phyloP scores from a whole-genome alignment of 1,284 basidiomycete genomes.

The Anthracocystis walkeri region DNA sequence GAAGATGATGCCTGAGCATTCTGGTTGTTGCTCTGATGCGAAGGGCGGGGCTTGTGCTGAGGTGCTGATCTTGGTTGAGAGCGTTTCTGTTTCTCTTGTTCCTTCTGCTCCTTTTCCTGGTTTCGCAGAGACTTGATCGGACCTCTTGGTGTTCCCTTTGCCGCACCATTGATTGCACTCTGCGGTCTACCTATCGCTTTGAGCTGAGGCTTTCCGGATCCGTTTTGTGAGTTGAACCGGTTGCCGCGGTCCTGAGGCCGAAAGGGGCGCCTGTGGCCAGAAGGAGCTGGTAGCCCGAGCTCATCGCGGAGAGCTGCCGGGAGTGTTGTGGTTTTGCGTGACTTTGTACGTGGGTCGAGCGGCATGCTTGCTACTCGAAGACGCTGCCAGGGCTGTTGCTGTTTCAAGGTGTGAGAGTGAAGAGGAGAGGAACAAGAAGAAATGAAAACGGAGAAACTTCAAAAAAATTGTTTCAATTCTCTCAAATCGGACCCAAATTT shows the following conservation, averaged over 20 bases:
- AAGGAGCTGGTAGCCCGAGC: slow-evolving; percentile 56
- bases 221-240: slow-evolving; percentile 8
- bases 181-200: slow-evolving; percentile 33
- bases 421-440: slow-evolving; percentile 1
- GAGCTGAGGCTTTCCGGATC: slow-evolving; percentile 23
- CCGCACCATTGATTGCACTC: slow-evolving; percentile 22
- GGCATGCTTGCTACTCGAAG: slow-evolving; percentile 21
- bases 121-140: slow-evolving; percentile 46
- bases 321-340: slow-evolving; percentile 56
- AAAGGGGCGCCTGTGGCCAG: slow-evolving; percentile 20
- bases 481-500: slow-evolving; percentile 21
- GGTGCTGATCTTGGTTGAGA: not conserved
- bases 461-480: slow-evolving; percentile 24
- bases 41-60: not conserved
- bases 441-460: slow-evolving; percentile 1
- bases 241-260: slow-evolving; percentile 24
- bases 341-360: slow-evolving; percentile 42
- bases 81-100: slow-evolving; percentile 20
- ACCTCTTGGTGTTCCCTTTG: slow-evolving; percentile 17
- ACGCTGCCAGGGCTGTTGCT: not conserved
- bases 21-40: not conserved
- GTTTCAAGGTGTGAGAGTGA: not conserved
- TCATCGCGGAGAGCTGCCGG: slow-evolving; percentile 63
- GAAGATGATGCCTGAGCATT: slow-evolving; percentile 5
- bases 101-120: slow-evolving; percentile 42